A percentile compares a stretch with the other conserved stretches of the same genome.
Conservation (phyloP, 352 stramenopile species). For the Halophytophthora polymorphica region DNA sequence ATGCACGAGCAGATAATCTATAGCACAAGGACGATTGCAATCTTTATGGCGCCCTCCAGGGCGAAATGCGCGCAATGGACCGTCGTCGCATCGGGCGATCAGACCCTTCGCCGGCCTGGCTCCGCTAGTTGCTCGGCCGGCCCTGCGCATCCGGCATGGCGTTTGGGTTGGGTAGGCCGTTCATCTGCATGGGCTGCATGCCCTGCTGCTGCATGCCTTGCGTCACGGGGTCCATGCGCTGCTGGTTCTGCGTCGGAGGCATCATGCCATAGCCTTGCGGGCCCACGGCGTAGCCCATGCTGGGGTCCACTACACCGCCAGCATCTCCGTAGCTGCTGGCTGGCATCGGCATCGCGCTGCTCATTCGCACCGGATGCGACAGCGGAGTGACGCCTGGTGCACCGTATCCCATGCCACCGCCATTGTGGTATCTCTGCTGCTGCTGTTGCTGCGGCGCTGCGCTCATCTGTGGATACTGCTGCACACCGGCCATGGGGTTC, state of each 20-base stretch:
- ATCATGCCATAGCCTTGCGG: slow-evolving; percentile 58
- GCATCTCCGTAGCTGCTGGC: slow-evolving; percentile 33
- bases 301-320: slow-evolving; percentile 23
- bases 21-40: no score
- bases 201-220: slow-evolving; percentile 24
- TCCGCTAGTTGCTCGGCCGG: slow-evolving; percentile 14
- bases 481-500: slow-evolving; percentile 39
- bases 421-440: slow-evolving; percentile 23
- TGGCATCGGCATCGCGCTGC: slow-evolving; percentile 22
- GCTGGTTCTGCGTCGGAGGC: slow-evolving; percentile 24
- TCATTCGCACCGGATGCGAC: slow-evolving; percentile 29
- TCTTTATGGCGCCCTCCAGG: no score
- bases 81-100: no score
- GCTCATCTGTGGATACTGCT: slow-evolving; percentile 36
- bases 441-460: slow-evolving; percentile 26
- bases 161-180: slow-evolving; percentile 17
- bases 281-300: slow-evolving; percentile 41
- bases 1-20: no score
- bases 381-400: slow-evolving; percentile 20
- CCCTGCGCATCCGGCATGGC: slow-evolving; percentile 16
- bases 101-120: no score
- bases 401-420: slow-evolving; percentile 34
- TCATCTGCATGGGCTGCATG: slow-evolving; percentile 30
- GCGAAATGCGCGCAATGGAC: no score
- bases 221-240: slow-evolving; percentile 29